Conservation (phyloP, 805 yeast genomes). For the Monosporozyma servazzii region DNA sequence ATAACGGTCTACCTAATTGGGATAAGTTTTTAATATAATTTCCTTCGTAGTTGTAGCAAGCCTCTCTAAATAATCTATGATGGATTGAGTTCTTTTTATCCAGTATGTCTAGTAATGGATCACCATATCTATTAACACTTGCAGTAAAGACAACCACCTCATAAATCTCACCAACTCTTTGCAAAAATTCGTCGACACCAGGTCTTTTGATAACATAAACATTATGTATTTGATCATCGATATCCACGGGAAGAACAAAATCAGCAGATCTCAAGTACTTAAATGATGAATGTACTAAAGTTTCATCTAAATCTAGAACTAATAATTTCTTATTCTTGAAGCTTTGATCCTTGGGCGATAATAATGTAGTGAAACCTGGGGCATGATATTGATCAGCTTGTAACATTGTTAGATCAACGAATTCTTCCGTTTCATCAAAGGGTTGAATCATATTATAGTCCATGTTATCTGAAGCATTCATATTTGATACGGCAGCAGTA, state of each 20-base stretch:
- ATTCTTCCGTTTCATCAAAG: conserved; percentile 27
- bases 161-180: conserved; percentile 70
- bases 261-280: conserved; percentile 88
- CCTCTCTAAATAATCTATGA: conserved; percentile 88
- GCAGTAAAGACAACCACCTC: conserved; percentile 98
- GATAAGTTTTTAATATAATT: conserved; percentile 89
- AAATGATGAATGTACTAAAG: conserved; percentile 91
- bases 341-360: conserved; percentile 37
- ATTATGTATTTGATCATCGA: conserved; percentile 83
- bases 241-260: conserved; percentile 95
- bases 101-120: conserved; percentile 82
- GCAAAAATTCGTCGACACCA: conserved; percentile 90
- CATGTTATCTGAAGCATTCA: neutral
- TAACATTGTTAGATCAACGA: conserved; percentile 50
- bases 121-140: conserved; percentile 89
- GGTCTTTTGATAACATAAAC: conserved; percentile 97
- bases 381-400: conserved; percentile 68
- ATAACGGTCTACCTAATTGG: conserved; percentile 86
- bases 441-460: conserved; percentile 9
- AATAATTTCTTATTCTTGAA: conserved; percentile 70
- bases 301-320: conserved; percentile 88
- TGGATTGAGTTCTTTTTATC: conserved; percentile 71
- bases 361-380: conserved; percentile 56
- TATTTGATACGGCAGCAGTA: neutral
- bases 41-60: conserved; percentile 89